Evolutionary conservation across 2,329 filamentous ascomycete species (phyloP), one percentile per base, ranked within the genome.

Genomic region (Apiospora marii): DNA sequence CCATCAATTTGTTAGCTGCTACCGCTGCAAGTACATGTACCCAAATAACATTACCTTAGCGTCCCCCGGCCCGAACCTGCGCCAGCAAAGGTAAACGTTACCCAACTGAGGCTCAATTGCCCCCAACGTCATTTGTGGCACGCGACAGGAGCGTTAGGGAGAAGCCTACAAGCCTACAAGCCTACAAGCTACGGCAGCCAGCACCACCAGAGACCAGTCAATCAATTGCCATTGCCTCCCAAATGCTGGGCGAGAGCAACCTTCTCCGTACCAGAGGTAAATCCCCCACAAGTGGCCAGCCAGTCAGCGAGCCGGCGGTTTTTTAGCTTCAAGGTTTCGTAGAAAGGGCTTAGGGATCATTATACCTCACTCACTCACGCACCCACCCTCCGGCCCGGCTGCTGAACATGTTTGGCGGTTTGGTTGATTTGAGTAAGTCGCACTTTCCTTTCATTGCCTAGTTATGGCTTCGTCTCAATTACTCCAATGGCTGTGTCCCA

Each of bases 371-470:
- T 37, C 30, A 22, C 30, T 41, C 58, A 6, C 34, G 2, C 27
- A 30, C 27, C 13, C 34, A n/a, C 58, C 22, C 34, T 13, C 19
- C 58, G 34, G 22, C n/a, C n/a, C 30, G 58, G 41, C 34, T 64
- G 58, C 22, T 51, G 46, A 70, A 13, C 48, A 81, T 81, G 79
- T 80, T 80, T 73, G 75, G 77, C 43, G 76, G 76, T 13, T 73
- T 80, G 72, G 74, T 75, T 69, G 76, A 73, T 73, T 71, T 81
- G 34, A 73, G 79, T 81, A 79, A 80, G 79, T 79, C 44, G 14
- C 43, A 71, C 43, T 49, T 37, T 24, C 24, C 44, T 49, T 49
- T 37, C 37, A 41, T 41, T 41, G 37, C 7, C 37, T 41, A 4
- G 41, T 64, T 69, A 70, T 49, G 68, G 72, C 67, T 58, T 30